These are phyloP conservation scores for Aegilops bicornis DNA, from an alignment of 176 grass and related monocot genomes.

Conservation along the genomic window DNA sequence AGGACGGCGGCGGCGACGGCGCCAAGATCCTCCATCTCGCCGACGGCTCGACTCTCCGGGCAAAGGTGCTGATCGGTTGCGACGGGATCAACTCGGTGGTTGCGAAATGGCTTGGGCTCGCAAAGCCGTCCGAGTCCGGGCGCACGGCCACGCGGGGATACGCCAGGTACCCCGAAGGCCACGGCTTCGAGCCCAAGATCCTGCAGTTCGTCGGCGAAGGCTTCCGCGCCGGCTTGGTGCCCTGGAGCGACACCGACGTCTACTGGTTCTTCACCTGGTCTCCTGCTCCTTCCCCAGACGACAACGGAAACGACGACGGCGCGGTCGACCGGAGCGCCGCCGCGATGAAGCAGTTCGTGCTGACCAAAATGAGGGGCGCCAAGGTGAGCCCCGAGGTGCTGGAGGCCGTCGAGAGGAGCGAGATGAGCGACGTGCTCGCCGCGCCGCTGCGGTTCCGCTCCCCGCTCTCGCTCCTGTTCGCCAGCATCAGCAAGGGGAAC, in stretches of 20 bases:
- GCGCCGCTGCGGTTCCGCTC: background rate
- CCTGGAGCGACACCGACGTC: conserved; percentile 8
- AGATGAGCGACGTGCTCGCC: conserved; percentile 16
- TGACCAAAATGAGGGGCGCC: background rate
- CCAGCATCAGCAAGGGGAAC: conserved; percentile 47
- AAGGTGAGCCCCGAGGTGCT: background rate
- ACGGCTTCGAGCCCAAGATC: background rate
- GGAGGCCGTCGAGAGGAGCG: conserved; percentile 12
- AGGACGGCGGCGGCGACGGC: background rate
- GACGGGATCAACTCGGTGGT: conserved; percentile 20
- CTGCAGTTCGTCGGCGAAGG: conserved; percentile 14
- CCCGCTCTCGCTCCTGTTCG: conserved; percentile 1
- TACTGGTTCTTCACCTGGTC: conserved; percentile 21
- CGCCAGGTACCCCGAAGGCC: background rate
- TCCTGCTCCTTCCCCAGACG: background rate
- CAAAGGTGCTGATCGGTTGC: conserved; percentile 10
- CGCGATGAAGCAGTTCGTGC: conserved; percentile 8
- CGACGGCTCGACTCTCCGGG: background rate
- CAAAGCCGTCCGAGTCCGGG: background rate
- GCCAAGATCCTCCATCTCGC: background rate
- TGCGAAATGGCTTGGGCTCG: background rate
- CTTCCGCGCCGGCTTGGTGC: background rate
- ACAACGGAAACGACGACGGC: background rate
- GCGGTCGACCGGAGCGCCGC: background rate
- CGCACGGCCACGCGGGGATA: background rate